Evolutionary conservation across 345 rosid genomes (phyloP).

Genomic region (Ceriops decandra): DNA sequence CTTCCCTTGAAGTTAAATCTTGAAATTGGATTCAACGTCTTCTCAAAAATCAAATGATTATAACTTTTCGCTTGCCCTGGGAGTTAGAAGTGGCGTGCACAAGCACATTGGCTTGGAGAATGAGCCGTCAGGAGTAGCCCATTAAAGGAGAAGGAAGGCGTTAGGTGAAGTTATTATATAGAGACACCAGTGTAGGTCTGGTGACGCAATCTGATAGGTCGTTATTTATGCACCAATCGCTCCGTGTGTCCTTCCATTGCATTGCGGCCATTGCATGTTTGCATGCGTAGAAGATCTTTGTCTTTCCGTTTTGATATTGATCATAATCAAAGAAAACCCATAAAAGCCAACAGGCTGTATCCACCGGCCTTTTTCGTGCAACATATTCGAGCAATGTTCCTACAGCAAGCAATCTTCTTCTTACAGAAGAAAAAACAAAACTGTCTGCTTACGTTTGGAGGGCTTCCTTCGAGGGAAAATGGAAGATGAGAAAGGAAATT

Average conservation of each 20-base stretch:
- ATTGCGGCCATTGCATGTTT: too few relatives aligned
- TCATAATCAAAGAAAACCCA: neutral
- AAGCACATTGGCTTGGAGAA: neutral
- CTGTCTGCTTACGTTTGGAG: neutral
- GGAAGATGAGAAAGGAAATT: too few relatives aligned
- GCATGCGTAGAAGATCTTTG: too few relatives aligned
- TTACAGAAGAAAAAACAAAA: neutral
- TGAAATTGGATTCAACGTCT: too few relatives aligned
- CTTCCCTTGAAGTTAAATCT: too few relatives aligned
- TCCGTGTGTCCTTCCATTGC: neutral
- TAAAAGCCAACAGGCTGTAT: neutral
- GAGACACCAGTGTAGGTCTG: neutral
- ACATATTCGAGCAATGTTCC: neutral
- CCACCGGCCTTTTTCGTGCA: neutral
- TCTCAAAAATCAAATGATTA: too few relatives aligned
- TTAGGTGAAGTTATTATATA: too few relatives aligned
- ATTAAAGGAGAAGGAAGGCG: neutral
- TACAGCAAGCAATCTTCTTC: neutral
- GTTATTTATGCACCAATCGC: neutral
- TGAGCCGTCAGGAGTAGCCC: neutral
- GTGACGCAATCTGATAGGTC: neutral
- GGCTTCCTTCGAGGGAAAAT: neutral
- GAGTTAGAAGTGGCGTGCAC: neutral
- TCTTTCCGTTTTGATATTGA: neutral
- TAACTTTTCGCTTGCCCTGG: too few relatives aligned